A percentile compares a stretch with the other conserved stretches of the same genome.
Conservation (phyloP, 169 alveolate species). For the Plasmodium inui region DNA sequence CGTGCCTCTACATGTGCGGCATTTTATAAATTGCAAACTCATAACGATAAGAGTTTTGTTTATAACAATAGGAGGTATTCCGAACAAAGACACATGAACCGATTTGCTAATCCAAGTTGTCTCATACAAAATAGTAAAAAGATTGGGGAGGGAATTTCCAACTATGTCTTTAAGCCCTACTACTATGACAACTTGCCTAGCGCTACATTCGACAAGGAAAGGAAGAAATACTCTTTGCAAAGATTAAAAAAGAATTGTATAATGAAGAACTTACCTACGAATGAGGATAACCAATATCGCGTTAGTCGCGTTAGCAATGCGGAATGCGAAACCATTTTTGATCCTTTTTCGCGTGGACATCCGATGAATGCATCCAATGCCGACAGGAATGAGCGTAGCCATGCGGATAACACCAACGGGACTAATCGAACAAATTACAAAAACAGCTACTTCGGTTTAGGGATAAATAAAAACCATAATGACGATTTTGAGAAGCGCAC, state of each 20-base stretch:
- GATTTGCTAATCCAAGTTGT: neutral
- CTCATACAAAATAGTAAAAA: neutral
- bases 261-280: neutral
- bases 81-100: constrained; percentile 3
- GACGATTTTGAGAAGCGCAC: constrained; percentile 14
- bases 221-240: neutral
- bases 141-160: constrained; percentile 19
- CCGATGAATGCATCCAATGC: neutral
- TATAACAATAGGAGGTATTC: constrained; percentile 30
- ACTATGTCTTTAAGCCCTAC: constrained; percentile 63
- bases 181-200: constrained; percentile 74
- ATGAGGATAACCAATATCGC: neutral
- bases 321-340: neutral
- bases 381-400: neutral
- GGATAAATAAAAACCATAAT: constrained; percentile 15
- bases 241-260: constrained; percentile 5
- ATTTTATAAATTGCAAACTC: constrained; percentile 54
- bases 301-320: neutral
- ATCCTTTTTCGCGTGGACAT: constrained; percentile 24
- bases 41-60: constrained; percentile 16
- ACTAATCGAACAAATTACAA: neutral
- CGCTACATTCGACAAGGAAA: constrained; percentile 13
- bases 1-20: neutral
- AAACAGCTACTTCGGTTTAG: constrained; percentile 30
- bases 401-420: neutral